phyloP scores from a whole-genome alignment of 2,329 filamentous ascomycete species.

The Exophiala sp. region DNA sequence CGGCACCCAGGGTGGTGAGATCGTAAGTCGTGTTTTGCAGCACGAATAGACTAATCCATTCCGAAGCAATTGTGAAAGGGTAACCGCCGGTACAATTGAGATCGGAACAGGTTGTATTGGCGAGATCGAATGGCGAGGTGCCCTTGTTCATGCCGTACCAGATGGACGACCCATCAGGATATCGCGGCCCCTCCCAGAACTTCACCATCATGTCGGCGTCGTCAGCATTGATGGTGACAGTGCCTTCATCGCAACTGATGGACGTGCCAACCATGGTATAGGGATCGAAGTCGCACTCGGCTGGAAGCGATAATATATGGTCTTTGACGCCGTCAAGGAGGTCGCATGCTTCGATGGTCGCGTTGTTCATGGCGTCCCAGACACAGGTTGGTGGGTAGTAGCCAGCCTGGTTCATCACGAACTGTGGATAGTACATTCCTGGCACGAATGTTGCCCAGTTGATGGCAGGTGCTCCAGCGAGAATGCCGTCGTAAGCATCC shows the following conservation, averaged over 20 bases:
- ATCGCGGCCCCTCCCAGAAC: conserved; percentile 33
- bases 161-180: conserved; percentile 20
- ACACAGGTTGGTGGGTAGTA: conserved; percentile 32
- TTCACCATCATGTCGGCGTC: conserved; percentile 33
- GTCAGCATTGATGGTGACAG: conserved; percentile 28
- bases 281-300: conserved; percentile 12
- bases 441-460: conserved; percentile 30
- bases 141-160: conserved; percentile 35
- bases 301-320: conserved; percentile 24
- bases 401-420: conserved; percentile 29
- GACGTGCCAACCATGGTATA: neutral
- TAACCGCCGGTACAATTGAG: neutral
- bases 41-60: conserved; percentile 37
- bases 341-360: conserved; percentile 33
- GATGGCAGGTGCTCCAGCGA: conserved; percentile 28
- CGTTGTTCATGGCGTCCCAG: conserved; percentile 33
- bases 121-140: conserved; percentile 7
- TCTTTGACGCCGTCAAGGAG: conserved; percentile 27
- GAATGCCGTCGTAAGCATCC: conserved; percentile 28
- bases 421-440: conserved; percentile 27
- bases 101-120: neutral
- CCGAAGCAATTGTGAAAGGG: conserved; percentile 32
- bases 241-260: conserved; percentile 6
- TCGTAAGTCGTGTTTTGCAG: conserved; percentile 32
- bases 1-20: conserved; percentile 30